These are phyloP conservation scores for Wickerhamiella siamensis DNA, from an alignment of 805 yeast species.

Conservation along the genomic window DNA sequence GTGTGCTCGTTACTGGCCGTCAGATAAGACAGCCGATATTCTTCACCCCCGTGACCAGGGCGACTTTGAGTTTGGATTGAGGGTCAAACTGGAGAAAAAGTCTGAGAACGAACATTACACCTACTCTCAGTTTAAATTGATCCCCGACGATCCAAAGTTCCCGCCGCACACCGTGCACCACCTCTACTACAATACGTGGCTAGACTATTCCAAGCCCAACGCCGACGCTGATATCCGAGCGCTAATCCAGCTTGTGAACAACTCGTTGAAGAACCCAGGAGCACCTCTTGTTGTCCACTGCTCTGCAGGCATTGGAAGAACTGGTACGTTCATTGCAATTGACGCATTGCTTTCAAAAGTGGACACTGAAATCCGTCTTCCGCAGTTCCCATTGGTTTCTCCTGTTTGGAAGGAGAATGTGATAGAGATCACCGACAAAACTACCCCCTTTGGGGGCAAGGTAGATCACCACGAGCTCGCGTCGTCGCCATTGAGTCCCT, in stretches of 20 bases:
- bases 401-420: constrained; percentile 17
- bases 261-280: constrained; percentile 28
- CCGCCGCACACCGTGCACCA: constrained; percentile 32
- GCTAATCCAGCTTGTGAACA: constrained; percentile 38
- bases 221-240: constrained; percentile 32
- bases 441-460: constrained; percentile 13
- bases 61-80: constrained; percentile 15
- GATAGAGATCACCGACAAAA: constrained; percentile 8
- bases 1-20: constrained; percentile 73
- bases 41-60: constrained; percentile 6
- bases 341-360: constrained; percentile 32
- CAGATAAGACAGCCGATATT: constrained; percentile 15
- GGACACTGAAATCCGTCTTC: constrained; percentile 15
- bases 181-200: constrained; percentile 69
- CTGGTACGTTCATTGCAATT: constrained; percentile 73
- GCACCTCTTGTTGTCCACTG: constrained; percentile 71
- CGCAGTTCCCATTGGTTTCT: constrained; percentile 8
- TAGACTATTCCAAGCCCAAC: constrained; percentile 57
- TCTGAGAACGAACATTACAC: constrained; percentile 15
- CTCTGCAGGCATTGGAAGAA: constrained; percentile 94
- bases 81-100: constrained; percentile 9
- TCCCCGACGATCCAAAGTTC: constrained; percentile 10
- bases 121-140: constrained; percentile 13
- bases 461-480: constrained; percentile 3
- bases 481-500: not conserved